Conservation (phyloP, 2,329 filamentous ascomycete genomes). For the Colletotrichum sp. region DNA sequence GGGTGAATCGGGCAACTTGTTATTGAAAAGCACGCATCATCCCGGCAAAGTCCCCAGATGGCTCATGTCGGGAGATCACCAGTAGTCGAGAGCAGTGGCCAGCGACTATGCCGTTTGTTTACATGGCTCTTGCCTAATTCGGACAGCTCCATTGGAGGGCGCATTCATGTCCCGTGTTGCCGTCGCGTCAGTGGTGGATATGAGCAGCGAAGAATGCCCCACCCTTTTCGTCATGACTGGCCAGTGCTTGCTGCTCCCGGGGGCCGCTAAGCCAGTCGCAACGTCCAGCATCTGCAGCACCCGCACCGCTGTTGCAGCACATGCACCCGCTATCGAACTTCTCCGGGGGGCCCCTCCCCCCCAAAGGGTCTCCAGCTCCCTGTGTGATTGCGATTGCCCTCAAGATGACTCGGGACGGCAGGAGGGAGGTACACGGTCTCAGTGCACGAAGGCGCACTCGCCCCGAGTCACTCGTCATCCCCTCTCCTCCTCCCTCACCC, state of each 20-base stretch:
- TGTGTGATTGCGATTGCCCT: neutral
- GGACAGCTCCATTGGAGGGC: constrained; percentile 5
- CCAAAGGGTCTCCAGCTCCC: neutral
- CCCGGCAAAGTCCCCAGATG: neutral
- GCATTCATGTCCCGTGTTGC: neutral
- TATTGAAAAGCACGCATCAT: neutral
- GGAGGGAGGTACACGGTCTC: neutral
- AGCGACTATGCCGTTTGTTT: constrained; percentile 18
- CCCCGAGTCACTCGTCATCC: constrained; percentile 23
- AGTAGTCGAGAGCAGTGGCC: neutral
- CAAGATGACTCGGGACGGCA: neutral
- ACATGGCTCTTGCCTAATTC: constrained; percentile 7
- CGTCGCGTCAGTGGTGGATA: neutral
- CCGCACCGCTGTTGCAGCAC: neutral
- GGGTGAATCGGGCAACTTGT: neutral
- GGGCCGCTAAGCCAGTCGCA: constrained; percentile 3
- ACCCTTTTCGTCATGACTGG: neutral
- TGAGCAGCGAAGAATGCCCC: neutral
- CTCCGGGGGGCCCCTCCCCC: neutral
- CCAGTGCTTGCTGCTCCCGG: constrained; percentile 5
- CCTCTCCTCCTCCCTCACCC: constrained; percentile 8
- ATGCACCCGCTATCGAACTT: neutral
- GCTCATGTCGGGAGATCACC: neutral
- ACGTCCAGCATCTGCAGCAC: neutral
- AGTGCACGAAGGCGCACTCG: neutral